These are phyloP conservation scores for Chlamydomonas urium DNA, from an alignment of 139 green algal species.

Conservation along the genomic window DNA sequence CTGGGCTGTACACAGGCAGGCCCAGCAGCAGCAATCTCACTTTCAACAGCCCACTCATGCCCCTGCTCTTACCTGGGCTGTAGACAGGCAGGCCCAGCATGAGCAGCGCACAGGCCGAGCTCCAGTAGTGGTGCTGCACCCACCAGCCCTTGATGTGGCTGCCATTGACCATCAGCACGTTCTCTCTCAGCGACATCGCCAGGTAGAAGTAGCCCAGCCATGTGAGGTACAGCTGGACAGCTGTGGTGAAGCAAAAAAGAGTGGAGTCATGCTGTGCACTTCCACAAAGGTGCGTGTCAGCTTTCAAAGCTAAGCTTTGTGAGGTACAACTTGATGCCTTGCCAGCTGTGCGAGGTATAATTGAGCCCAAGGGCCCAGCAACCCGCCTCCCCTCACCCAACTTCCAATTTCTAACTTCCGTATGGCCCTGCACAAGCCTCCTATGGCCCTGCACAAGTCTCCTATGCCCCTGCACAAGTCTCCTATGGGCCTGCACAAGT, in stretches of 20 bases:
- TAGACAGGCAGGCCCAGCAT: constrained; percentile 87
- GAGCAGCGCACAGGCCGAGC: constrained; percentile 62
- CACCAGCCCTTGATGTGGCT: constrained; percentile 78
- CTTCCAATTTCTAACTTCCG: background rate
- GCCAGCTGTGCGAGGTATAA: background rate
- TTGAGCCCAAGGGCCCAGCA: background rate
- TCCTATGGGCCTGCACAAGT: too few species aligned
- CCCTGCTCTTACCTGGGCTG: background rate
- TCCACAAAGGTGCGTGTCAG: background rate
- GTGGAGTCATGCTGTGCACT: background rate
- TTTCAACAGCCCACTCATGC: background rate
- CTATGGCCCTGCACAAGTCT: too few species aligned
- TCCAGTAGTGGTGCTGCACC: constrained; percentile 95
- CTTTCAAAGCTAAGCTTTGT: background rate
- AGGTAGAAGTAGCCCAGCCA: constrained; percentile 97
- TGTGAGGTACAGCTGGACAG: constrained; percentile 77
- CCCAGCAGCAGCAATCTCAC: constrained; percentile 59
- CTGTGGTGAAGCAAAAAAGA: constrained; percentile 24
- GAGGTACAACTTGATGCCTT: background rate
- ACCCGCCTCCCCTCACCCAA: background rate
- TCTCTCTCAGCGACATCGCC: constrained; percentile 83
- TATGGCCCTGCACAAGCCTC: background rate
- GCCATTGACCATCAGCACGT: constrained; percentile 89
- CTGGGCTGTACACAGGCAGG: constrained; percentile 69
- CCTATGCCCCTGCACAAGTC: too few species aligned